Conservation (phyloP, 192 early-diverging fungal genomes). For the Pilaira anomala region DNA sequence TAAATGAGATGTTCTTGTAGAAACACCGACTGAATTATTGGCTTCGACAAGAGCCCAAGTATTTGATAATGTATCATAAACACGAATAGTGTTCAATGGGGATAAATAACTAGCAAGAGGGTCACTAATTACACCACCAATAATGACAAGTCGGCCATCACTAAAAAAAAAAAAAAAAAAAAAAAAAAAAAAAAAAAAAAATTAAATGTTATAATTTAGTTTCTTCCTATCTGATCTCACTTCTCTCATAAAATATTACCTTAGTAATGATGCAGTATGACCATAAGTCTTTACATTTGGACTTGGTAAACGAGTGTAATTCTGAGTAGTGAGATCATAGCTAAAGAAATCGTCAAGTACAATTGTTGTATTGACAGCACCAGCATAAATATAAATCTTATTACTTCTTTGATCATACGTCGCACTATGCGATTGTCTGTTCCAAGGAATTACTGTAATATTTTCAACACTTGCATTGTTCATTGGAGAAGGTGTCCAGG, state of each 20-base stretch:
- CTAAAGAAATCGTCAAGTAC: slow-evolving; percentile 3
- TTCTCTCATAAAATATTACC: background rate
- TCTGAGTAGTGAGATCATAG: too few relatives aligned
- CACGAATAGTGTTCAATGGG: too few relatives aligned
- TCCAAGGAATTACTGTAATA: background rate
- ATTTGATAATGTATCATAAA: too few relatives aligned
- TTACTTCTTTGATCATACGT: background rate
- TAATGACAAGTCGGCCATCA: slow-evolving; percentile 27
- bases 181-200: slow-evolving; percentile 7
- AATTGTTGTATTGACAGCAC: slow-evolving; percentile 11
- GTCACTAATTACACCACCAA: slow-evolving; percentile 27
- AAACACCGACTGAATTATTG: too few relatives aligned
- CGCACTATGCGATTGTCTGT: background rate
- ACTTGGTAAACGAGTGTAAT: background rate
- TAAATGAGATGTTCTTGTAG: too few relatives aligned
- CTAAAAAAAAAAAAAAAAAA: slow-evolving; percentile 17
- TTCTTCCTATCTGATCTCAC: too few relatives aligned
- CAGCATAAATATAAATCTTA: slow-evolving; percentile 22
- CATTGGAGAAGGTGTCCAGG: background rate
- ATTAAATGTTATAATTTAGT: background rate
- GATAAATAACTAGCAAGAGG: background rate
- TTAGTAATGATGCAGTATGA: slow-evolving; percentile 20
- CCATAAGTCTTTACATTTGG: slow-evolving; percentile 21
- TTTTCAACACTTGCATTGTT: background rate
- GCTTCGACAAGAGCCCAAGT: too few relatives aligned